Percentiles rank a stretch among this genome's conserved stretches.
phyloP scores from a whole-genome alignment of 176 grass and related monocot species.

The Aegilops tauschii region DNA sequence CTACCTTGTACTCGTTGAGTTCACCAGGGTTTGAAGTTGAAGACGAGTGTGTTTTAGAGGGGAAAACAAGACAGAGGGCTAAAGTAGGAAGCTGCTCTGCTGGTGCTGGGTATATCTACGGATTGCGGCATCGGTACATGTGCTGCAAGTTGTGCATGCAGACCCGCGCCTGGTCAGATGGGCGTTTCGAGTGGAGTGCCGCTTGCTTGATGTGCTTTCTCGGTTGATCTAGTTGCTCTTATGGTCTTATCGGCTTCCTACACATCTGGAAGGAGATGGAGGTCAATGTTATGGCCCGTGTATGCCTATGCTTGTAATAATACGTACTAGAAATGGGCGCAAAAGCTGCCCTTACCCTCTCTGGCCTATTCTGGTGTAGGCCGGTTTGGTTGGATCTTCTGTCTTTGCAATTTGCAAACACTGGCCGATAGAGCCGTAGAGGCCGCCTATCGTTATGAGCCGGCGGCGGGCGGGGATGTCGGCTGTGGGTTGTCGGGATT shows the following conservation, averaged over 20 bases:
- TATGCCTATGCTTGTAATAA: neutral
- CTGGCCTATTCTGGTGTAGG: neutral
- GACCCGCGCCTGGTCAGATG: slow-evolving; percentile 1
- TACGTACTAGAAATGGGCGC: slow-evolving; percentile 9
- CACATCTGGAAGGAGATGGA: slow-evolving; percentile 6
- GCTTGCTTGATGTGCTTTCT: neutral
- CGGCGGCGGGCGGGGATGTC: neutral
- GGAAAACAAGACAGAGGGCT: neutral
- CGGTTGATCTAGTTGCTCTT: neutral
- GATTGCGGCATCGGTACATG: slow-evolving; percentile 19
- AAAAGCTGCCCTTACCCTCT: neutral
- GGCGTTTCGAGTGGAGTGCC: slow-evolving; percentile 51
- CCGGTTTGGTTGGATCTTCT: neutral
- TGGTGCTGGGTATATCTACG: neutral
- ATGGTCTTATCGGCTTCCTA: slow-evolving; percentile 19
- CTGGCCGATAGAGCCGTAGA: neutral
- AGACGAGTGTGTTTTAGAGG: neutral
- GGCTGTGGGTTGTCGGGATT: neutral
- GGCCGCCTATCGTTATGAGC: neutral
- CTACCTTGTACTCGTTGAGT: no score
- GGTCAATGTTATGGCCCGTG: neutral
- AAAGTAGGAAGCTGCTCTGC: neutral
- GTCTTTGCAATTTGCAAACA: neutral
- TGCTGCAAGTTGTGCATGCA: slow-evolving; percentile 35
- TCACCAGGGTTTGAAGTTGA: no score